Evolutionary conservation across 208 protist genomes (phyloP), one percentile per base, ranked within the genome.

Genomic region (Wallacemonas collosoma): DNA sequence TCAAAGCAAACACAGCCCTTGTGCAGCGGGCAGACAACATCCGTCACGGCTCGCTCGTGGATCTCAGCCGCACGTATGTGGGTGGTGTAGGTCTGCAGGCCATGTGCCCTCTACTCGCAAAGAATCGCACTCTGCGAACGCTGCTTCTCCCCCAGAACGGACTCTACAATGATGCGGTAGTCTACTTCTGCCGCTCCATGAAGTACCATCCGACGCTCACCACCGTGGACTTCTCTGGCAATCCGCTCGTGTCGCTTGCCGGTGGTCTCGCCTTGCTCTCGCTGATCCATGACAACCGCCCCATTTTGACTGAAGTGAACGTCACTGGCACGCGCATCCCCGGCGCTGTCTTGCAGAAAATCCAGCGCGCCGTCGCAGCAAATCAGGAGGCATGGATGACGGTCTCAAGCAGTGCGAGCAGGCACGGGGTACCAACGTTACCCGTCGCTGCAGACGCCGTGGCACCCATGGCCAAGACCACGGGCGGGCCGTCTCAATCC

Each of bases 121-220:
- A 86, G 26, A 95, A 95, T 35, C 39, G 75, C 9, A 79, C 83
- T 9, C 55, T 96, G 26, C 61, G 70, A 12, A 76, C 86, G 53
- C 71, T 97, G 5, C 58, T 40, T 6, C 17, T 94, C 11, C 80
- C 78, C 1, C 68, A 79, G 61, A 96, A 91, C 63, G 90, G 91
- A 9, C 58, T 97, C 3, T 83, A 80, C 11, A 97, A 97, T 66
- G 88, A 95, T 57, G 83, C 87, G 1, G 86, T 96, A 41, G 86
- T 91, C 17, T 85, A 95, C 60, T 83, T 96, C 56, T 93, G 88
- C 67, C 83, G 87, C 1, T 78, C 90, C 7, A 75, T 97, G 80
- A 69, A 83, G 40, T 48, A 39, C 17, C 87, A 95, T 67, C 57
- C 60, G 7, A 76, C 61, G 4, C 74, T 97, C 7, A 26, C 57